A percentile compares a stretch with the other conserved stretches of the same genome.
phyloP scores from a whole-genome alignment of 2,329 filamentous ascomycete genomes.

The Boeremia exigua region DNA sequence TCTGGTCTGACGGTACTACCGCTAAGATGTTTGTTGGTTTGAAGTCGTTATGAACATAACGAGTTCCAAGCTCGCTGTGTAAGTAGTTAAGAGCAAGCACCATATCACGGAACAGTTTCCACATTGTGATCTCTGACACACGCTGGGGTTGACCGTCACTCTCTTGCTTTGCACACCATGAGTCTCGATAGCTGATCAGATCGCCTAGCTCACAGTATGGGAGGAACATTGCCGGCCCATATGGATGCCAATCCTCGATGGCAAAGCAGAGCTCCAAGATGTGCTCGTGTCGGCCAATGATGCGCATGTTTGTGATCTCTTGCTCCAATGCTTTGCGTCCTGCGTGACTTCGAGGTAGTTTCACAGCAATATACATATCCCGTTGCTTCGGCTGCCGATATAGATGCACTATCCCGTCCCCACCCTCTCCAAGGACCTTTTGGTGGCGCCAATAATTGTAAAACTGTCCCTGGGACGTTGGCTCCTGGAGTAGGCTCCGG shows the following conservation, averaged over 20 bases:
- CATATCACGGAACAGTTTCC: constrained; percentile 36
- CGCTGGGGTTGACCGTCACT: neutral
- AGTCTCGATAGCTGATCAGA: constrained; percentile 10
- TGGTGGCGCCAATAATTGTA: neutral
- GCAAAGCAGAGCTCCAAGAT: constrained; percentile 9
- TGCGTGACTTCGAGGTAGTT: neutral
- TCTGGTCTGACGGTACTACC: neutral
- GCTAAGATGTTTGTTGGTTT: constrained; percentile 66
- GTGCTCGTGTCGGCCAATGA: neutral
- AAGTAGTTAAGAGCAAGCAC: constrained; percentile 29
- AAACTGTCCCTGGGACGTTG: neutral
- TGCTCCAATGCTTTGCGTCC: neutral
- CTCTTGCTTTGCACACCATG: constrained; percentile 6
- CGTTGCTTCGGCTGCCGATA: neutral
- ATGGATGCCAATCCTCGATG: constrained; percentile 1
- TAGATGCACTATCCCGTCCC: constrained; percentile 17
- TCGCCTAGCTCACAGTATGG: constrained; percentile 28
- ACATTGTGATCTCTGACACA: constrained; percentile 32
- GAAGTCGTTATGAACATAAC: constrained; percentile 83
- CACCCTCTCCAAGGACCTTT: constrained; percentile 11
- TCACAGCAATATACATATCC: constrained; percentile 3
- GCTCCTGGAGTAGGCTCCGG: neutral
- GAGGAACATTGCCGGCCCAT: constrained; percentile 27
- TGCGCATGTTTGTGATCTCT: neutral
- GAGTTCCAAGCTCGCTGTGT: constrained; percentile 19